phyloP scores from a whole-genome alignment of 805 yeast species.

The Saturnispora besseyi region DNA sequence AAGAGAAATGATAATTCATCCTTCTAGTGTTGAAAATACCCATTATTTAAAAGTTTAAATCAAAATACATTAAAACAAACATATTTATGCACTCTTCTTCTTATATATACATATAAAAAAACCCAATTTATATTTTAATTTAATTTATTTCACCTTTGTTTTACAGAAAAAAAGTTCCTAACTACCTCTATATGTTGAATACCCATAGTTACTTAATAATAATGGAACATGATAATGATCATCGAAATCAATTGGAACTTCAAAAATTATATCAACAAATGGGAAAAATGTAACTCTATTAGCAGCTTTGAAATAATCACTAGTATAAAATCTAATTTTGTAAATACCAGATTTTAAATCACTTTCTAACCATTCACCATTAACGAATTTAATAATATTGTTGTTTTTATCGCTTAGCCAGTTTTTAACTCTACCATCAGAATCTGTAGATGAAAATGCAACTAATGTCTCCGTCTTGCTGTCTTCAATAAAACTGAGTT shows the following conservation, averaged over 20 bases:
- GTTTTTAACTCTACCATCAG: slow-evolving; percentile 67
- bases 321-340: slow-evolving; percentile 69
- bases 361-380: slow-evolving; percentile 30
- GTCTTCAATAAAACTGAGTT: slow-evolving; percentile 33
- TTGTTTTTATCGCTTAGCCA: slow-evolving; percentile 40
- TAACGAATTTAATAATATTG: slow-evolving; percentile 9
- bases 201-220: slow-evolving; percentile 74
- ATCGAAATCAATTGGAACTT: slow-evolving; percentile 57
- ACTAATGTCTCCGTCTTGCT: not conserved
- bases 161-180: not conserved
- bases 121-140: not conserved
- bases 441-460: slow-evolving; percentile 41
- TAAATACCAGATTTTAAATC: slow-evolving; percentile 53
- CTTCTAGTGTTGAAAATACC: slow-evolving; percentile 48
- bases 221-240: slow-evolving; percentile 87
- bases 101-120: not conserved
- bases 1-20: slow-evolving; percentile 60
- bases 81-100: not conserved
- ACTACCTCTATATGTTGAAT: slow-evolving; percentile 81
- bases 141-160: not conserved
- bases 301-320: slow-evolving; percentile 44
- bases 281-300: slow-evolving; percentile 65
- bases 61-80: not conserved
- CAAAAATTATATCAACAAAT: slow-evolving; percentile 70
- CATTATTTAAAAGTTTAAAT: slow-evolving; percentile 46